These are phyloP conservation scores for Hippophae rhamnoides DNA, from an alignment of 306 rosid species.

Conservation along the genomic window DNA sequence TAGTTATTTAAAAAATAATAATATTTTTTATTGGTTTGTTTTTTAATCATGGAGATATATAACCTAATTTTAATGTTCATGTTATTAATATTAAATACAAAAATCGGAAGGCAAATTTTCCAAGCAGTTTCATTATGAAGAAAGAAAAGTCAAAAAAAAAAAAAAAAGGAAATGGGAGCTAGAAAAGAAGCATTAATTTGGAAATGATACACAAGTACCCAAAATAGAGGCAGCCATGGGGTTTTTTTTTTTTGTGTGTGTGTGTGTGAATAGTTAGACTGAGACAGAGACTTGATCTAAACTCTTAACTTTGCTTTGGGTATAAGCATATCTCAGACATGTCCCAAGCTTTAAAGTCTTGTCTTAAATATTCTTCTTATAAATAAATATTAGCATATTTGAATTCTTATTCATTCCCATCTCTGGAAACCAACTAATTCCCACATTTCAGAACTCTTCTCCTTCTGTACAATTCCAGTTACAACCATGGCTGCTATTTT, in stretches of 20 bases:
- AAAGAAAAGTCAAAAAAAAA: too few relatives aligned
- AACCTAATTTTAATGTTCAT: too few relatives aligned
- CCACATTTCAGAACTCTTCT: background rate
- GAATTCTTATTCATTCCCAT: background rate
- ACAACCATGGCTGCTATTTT: slow-evolving; percentile 26
- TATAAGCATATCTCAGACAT: slow-evolving; percentile 11
- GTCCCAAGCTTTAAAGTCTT: slow-evolving; percentile 26
- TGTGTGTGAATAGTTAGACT: background rate
- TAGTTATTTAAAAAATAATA: too few relatives aligned
- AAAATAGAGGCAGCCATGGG: slow-evolving; percentile 1
- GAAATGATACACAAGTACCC: background rate
- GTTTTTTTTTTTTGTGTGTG: too few relatives aligned
- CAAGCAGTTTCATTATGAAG: too few relatives aligned
- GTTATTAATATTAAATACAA: too few relatives aligned
- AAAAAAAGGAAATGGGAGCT: too few relatives aligned
- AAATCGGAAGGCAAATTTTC: too few relatives aligned
- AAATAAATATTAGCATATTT: background rate
- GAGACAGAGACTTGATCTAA: slow-evolving; percentile 1
- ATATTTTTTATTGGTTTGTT: too few relatives aligned
- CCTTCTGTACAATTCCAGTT: background rate
- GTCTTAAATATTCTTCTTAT: background rate
- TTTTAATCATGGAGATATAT: too few relatives aligned
- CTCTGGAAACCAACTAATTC: too few relatives aligned
- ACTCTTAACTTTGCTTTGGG: slow-evolving; percentile 28
- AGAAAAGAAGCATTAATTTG: too few relatives aligned